These are phyloP conservation scores for Lactarius vividus DNA, from an alignment of 768 basidiomycete genomes.

Conservation along the genomic window DNA sequence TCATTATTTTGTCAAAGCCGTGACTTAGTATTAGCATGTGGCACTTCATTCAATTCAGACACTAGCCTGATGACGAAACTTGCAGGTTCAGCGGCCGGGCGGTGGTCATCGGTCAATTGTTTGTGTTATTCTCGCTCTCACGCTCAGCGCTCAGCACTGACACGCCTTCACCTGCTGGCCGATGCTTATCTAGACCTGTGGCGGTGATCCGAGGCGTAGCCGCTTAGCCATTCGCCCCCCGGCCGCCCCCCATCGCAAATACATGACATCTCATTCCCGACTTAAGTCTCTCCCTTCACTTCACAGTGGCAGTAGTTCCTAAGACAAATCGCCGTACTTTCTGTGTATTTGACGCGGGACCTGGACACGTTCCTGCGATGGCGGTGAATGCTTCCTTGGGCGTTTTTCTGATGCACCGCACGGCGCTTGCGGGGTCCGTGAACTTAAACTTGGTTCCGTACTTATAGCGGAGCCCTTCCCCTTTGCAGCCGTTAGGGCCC, in stretches of 20 bases:
- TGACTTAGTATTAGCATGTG: too few relatives aligned
- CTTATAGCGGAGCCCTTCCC: background rate
- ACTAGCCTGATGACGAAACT: too few relatives aligned
- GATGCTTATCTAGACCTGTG: too few relatives aligned
- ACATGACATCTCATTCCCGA: background rate
- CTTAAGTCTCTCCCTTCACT: background rate
- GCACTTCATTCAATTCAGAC: too few relatives aligned
- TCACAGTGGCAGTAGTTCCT: background rate
- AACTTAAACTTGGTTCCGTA: background rate
- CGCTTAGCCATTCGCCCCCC: too few relatives aligned
- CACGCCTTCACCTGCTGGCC: too few relatives aligned
- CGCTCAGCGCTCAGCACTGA: too few relatives aligned
- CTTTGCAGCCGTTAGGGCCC: background rate
- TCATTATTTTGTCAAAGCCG: too few relatives aligned
- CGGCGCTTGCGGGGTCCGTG: background rate
- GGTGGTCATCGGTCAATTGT: too few relatives aligned
- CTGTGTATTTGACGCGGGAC: background rate
- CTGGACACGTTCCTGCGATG: background rate
- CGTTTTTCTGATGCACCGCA: background rate
- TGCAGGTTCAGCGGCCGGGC: too few relatives aligned
- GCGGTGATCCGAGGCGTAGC: too few relatives aligned
- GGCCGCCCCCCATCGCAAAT: background rate
- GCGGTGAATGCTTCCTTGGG: background rate
- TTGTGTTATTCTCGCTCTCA: too few relatives aligned
- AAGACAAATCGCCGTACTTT: background rate